Evolutionary conservation across 345 rosid genomes (phyloP).

Genomic region (Turritis glabra): DNA sequence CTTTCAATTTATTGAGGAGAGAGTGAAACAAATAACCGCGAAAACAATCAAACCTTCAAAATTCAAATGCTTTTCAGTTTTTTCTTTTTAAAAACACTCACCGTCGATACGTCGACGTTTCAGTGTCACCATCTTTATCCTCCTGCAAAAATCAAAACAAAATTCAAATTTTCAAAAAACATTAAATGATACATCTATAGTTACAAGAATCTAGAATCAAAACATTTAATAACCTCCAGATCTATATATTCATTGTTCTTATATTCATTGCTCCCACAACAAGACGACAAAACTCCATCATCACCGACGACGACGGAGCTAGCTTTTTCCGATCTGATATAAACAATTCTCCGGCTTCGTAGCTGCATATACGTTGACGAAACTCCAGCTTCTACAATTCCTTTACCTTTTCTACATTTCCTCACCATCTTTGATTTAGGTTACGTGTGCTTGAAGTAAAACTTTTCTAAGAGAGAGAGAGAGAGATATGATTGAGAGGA

Average conservation of each 20-base stretch:
- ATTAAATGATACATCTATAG: conserved; percentile 17
- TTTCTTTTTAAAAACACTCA: not conserved
- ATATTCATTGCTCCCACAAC: conserved; percentile 45
- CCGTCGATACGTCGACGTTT: conserved; percentile 50
- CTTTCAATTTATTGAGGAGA: not conserved
- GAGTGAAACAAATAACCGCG: conserved; percentile 2
- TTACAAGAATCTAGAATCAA: conserved; percentile 22
- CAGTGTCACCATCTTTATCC: conserved; percentile 50
- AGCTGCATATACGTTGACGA: conserved; percentile 44
- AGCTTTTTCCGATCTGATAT: conserved; percentile 31
- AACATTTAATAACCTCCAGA: conserved; percentile 50
- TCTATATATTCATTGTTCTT: conserved; percentile 40
- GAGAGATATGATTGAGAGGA: not conserved
- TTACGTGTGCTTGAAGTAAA: conserved; percentile 10
- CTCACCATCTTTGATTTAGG: conserved; percentile 43
- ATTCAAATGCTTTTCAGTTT: conserved; percentile 17
- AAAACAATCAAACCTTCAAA: conserved; percentile 24
- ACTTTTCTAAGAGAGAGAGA: not conserved
- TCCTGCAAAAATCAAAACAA: conserved; percentile 33
- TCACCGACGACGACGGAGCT: conserved; percentile 2
- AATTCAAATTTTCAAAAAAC: conserved; percentile 21
- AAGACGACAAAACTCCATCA: conserved; percentile 42
- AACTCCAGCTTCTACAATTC: conserved; percentile 41
- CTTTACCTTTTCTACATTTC: conserved; percentile 41
- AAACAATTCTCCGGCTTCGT: conserved; percentile 40